Evolutionary conservation across 1,284 basidiomycete genomes (phyloP).

Genomic region (Ustilago nuda): DNA sequence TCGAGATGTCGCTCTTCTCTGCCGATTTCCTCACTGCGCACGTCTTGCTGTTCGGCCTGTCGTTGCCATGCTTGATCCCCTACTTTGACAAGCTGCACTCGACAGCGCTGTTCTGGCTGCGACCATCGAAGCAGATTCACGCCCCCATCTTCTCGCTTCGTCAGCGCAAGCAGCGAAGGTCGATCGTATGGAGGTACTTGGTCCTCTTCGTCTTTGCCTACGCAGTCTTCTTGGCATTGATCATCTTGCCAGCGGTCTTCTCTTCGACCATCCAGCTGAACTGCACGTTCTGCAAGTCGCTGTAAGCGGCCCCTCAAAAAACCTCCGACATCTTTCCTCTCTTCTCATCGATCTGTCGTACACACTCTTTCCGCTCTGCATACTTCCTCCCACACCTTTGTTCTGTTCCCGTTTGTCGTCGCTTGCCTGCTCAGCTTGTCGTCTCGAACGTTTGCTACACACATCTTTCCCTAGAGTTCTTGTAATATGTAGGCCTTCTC

Average conservation of each 20-base stretch:
- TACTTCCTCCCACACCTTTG: conserved; percentile 10
- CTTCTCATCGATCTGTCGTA: not conserved
- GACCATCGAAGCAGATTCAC: conserved; percentile 73
- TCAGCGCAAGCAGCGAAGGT: conserved; percentile 66
- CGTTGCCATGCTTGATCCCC: conserved; percentile 72
- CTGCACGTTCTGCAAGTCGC: conserved; percentile 58
- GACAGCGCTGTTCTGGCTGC: conserved; percentile 71
- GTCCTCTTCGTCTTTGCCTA: conserved; percentile 83
- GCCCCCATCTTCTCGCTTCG: conserved; percentile 81
- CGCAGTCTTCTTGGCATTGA: conserved; percentile 80
- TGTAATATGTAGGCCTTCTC: conserved; percentile 38
- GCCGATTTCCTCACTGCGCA: conserved; percentile 66
- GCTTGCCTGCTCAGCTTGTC: conserved; percentile 13
- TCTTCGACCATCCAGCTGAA: conserved; percentile 53
- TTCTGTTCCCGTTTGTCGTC: not conserved
- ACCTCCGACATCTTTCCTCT: conserved; percentile 12
- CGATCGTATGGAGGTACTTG: conserved; percentile 76
- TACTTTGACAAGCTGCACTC: conserved; percentile 66
- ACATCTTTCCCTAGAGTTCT: conserved; percentile 30
- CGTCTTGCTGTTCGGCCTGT: conserved; percentile 70
- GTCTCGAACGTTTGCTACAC: conserved; percentile 6
- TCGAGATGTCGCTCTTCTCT: conserved; percentile 68
- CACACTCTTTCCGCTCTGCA: conserved; percentile 14
- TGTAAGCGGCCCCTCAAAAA: conserved; percentile 31
- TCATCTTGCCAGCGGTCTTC: conserved; percentile 65